These are phyloP conservation scores for Pythium vanterpoolii DNA, from an alignment of 352 stramenopile species.

Conservation along the genomic window DNA sequence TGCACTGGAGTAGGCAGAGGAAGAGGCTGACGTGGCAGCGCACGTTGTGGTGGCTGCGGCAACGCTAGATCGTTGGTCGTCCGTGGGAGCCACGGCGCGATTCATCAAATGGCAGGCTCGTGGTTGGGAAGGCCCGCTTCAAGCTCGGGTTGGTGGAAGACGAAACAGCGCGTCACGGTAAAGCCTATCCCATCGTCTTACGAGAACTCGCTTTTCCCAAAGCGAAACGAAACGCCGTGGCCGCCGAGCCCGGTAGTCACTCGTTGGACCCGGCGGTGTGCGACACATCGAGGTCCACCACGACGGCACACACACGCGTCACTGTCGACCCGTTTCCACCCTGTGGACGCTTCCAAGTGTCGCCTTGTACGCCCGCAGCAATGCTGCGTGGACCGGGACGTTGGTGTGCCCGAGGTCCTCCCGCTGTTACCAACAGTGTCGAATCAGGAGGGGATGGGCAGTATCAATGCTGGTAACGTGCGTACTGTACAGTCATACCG, in stretches of 20 bases:
- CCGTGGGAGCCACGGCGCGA: neutral
- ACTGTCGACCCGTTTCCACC: neutral
- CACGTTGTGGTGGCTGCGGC: neutral
- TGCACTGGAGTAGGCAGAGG: too few relatives aligned
- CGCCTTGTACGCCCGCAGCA: constrained; percentile 7
- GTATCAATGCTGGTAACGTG: constrained; percentile 8
- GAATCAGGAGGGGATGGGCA: constrained; percentile 20
- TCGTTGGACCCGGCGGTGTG: too few relatives aligned
- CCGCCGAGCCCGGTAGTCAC: too few relatives aligned
- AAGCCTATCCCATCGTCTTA: constrained; percentile 5
- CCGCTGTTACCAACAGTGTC: constrained; percentile 17
- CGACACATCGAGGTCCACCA: constrained; percentile 8
- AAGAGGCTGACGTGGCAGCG: constrained; percentile 8
- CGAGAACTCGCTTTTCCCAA: constrained; percentile 1
- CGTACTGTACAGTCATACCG: too few relatives aligned
- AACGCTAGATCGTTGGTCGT: neutral
- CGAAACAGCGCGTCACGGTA: constrained; percentile 13
- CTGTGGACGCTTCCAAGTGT: constrained; percentile 20
- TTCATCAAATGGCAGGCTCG: constrained; percentile 1
- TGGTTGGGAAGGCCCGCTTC: neutral
- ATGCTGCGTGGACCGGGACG: constrained; percentile 15
- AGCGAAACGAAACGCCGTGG: too few relatives aligned
- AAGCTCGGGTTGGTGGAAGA: neutral
- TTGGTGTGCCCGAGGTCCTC: neutral
- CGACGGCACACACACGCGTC: too few relatives aligned